Evolutionary conservation across 1,139 yeast genomes (phyloP).

Genomic region (Taphrina sp.): DNA sequence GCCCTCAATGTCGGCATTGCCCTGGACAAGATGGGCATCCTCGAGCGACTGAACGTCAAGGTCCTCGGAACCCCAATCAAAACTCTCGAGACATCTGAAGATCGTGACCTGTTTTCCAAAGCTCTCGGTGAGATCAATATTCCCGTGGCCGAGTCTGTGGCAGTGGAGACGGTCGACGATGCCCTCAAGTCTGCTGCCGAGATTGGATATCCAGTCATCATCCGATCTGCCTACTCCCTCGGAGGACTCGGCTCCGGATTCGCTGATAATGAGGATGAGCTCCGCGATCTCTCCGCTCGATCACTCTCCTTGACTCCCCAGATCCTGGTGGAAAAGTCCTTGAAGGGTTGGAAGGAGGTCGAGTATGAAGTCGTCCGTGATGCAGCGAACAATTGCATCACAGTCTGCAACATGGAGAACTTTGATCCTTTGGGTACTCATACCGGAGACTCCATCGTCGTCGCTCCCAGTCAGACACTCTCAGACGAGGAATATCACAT

Average conservation of each 20-base stretch:
- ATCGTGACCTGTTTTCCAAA: constrained; percentile 90
- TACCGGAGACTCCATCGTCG: constrained; percentile 98
- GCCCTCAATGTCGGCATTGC: constrained; percentile 94
- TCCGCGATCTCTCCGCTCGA: constrained; percentile 81
- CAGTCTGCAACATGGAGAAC: constrained; percentile 99
- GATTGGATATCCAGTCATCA: constrained; percentile 94
- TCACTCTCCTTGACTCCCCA: constrained; percentile 90
- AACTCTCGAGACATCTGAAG: constrained; percentile 94
- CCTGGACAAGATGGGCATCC: constrained; percentile 87
- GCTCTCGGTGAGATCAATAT: constrained; percentile 76
- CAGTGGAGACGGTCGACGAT: constrained; percentile 89
- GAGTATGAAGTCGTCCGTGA: constrained; percentile 99
- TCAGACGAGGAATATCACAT: constrained; percentile 97
- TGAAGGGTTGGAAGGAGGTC: constrained; percentile 99
- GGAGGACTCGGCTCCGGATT: constrained; percentile 99
- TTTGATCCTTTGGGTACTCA: constrained; percentile 97
- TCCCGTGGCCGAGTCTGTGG: constrained; percentile 94
- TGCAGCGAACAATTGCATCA: constrained; percentile 92
- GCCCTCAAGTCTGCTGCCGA: constrained; percentile 81
- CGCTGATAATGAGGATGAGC: constrained; percentile 77
- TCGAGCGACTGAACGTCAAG: constrained; percentile 84
- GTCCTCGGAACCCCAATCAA: constrained; percentile 96
- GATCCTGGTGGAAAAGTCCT: constrained; percentile 90
- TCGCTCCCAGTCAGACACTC: constrained; percentile 96
- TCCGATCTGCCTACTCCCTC: constrained; percentile 93